Conservation (phyloP, 192 early-diverging fungal genomes). For the Dissophora ornata region DNA sequence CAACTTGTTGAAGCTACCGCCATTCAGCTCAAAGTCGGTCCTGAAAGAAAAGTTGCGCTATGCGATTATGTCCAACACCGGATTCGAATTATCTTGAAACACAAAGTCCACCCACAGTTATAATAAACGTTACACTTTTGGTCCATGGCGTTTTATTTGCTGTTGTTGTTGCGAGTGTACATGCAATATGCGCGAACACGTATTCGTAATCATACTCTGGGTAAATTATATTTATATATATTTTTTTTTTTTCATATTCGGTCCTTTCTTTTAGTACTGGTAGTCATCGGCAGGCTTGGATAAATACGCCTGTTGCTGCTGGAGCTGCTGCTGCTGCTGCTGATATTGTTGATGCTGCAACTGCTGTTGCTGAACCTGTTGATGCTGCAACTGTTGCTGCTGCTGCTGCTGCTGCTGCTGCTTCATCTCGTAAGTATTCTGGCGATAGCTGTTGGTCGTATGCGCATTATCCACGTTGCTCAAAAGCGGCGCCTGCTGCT, state of each 20-base stretch:
- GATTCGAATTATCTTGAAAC: conserved; percentile 72
- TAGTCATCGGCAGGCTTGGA: conserved; percentile 19
- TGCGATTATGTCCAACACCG: conserved; percentile 75
- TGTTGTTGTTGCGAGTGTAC: too few species aligned
- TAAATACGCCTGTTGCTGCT: conserved; percentile 19
- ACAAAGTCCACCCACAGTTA: too few species aligned
- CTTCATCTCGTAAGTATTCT: conserved; percentile 20
- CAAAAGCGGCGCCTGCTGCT: neutral
- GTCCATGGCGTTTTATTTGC: too few species aligned
- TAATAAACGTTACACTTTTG: too few species aligned
- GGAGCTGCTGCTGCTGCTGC: conserved; percentile 11
- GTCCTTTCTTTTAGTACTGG: conserved; percentile 36
- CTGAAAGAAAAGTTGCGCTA: conserved; percentile 74
- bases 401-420: conserved; percentile 22
- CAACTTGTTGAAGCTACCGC: conserved; percentile 43
- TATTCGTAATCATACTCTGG: too few species aligned
- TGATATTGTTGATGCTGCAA: conserved; percentile 16
- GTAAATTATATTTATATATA: too few species aligned
- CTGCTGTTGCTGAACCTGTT: conserved; percentile 21
- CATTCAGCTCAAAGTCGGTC: conserved; percentile 58
- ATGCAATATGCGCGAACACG: too few species aligned
- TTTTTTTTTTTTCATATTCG: neutral
- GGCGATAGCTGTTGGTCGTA: neutral
- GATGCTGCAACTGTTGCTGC: conserved; percentile 15
- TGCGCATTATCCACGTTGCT: neutral